Evolutionary conservation across 225 moss, liverwort and hornwort genomes (phyloP), one percentile per base, ranked within the genome.

Genomic region (Neckera pumila): DNA sequence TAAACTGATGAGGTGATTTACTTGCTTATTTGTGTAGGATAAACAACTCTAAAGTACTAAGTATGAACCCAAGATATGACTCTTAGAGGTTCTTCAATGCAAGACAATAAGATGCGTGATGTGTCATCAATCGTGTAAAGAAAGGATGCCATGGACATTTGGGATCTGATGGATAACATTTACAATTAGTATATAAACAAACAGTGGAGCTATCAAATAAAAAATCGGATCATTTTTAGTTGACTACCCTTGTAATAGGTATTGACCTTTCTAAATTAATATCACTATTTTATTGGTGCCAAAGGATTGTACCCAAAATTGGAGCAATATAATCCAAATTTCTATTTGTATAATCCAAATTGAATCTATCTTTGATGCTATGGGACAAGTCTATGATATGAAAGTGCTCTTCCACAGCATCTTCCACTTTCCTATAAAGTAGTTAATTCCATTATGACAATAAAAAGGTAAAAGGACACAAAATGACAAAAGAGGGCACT

Each of bases 101-200:
- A 73, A 73, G 9, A 15, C 30, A 73, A 28, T 2, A 30, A 30
- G 30, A 73, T 17, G 26, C 6, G 17, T 28, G 10, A 10, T 72
- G 43, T 0, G 0, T 43, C 17, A 28, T 43, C 28, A 17, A 73
- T 2, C 2, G 2, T 45, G 10, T 28, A 43, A 10, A 3, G 43
- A 16, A 16, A 45, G 1, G 30, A 47, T 1, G 0, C 4, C 30
- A 30, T 3, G 6, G 3, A 10, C 2, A 1, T 45, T 28, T 47
- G 19, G 18, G 47, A 1, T 19, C 2, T 31, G 0, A 49, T 49
- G 4, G 43, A 9, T 28, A 16, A 16, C 9, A 16, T 26, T 42
- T 2, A 43, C 3, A 6, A 42, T 26, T 16, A 31, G 4, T 30
- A 1, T 11, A 31, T 7, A 47, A 18, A 47, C 17, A 10, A 49